Conservation (phyloP, 192 early-diverging fungal genomes). For the Coemansia pectinata region DNA sequence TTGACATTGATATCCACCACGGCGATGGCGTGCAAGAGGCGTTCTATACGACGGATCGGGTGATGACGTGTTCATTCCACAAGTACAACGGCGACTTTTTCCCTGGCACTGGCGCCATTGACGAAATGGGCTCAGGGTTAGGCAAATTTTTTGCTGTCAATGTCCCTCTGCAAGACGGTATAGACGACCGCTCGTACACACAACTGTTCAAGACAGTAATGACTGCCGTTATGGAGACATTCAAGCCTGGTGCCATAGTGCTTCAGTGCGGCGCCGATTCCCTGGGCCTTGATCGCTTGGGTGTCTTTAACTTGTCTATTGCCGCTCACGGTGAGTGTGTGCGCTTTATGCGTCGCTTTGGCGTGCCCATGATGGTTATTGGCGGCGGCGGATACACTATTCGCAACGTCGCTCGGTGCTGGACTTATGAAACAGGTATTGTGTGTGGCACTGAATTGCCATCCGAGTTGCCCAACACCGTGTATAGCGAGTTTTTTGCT, state of each 20-base stretch:
- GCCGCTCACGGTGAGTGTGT: conserved; percentile 89
- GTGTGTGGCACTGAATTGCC: conserved; percentile 76
- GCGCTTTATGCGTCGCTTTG: conserved; percentile 87
- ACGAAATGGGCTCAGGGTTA: conserved; percentile 83
- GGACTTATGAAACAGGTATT: conserved; percentile 93
- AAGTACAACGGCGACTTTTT: conserved; percentile 95
- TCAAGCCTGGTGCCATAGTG: conserved; percentile 87
- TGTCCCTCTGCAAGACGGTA: conserved; percentile 91
- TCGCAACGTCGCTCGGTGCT: conserved; percentile 93
- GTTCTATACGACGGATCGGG: conserved; percentile 89
- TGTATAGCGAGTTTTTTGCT: conserved; percentile 80
- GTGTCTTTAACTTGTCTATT: conserved; percentile 94
- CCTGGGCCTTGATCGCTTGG: conserved; percentile 89
- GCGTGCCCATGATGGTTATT: conserved; percentile 87
- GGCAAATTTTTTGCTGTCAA: conserved; percentile 96
- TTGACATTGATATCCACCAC: conserved; percentile 93
- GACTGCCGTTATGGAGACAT: conserved; percentile 91
- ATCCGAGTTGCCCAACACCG: conserved; percentile 73
- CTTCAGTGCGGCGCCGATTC: conserved; percentile 98
- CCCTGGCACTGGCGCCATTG: conserved; percentile 88
- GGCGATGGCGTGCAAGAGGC: conserved; percentile 96
- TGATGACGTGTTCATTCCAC: conserved; percentile 96
- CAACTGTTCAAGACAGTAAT: conserved; percentile 72
- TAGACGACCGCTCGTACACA: conserved; percentile 88
- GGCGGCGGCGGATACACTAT: conserved; percentile 99